These are phyloP conservation scores for Xerocomus brunneocitrinus DNA, from an alignment of 768 basidiomycete species.

Conservation along the genomic window DNA sequence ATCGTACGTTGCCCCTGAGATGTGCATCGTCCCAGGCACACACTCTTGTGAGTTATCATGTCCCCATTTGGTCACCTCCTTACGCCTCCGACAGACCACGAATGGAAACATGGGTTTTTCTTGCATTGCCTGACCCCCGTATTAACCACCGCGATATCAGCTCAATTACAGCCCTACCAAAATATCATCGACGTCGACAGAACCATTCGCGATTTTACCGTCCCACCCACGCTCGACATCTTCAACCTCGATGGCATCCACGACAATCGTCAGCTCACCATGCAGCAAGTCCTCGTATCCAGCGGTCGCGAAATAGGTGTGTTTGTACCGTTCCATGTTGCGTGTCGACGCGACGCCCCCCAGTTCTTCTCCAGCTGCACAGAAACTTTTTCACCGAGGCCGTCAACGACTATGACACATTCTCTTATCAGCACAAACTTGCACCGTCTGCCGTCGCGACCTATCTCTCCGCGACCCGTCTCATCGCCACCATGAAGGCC, in stretches of 20 bases:
- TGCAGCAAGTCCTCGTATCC: constrained; percentile 60
- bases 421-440: constrained; percentile 56
- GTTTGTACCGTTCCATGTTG: constrained; percentile 17
- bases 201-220: constrained; percentile 49
- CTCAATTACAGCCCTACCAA: constrained; percentile 48
- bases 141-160: constrained; percentile 52
- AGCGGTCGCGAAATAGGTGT: constrained; percentile 62
- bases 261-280: constrained; percentile 49
- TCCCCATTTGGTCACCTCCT: constrained; percentile 6
- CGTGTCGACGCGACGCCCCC: constrained; percentile 4
- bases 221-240: constrained; percentile 48
- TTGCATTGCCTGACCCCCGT: constrained; percentile 59
- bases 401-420: constrained; percentile 48
- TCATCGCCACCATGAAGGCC: constrained; percentile 54
- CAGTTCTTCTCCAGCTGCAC: constrained; percentile 66
- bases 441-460: constrained; percentile 71
- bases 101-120: constrained; percentile 69
- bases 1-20: constrained; percentile 28
- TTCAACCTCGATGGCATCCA: constrained; percentile 34
- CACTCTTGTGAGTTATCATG: constrained; percentile 26
- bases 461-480: constrained; percentile 52
- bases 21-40: constrained; percentile 26
- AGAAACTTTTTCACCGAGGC: constrained; percentile 64
- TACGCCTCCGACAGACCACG: constrained; percentile 45
- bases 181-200: constrained; percentile 51